A percentile compares a stretch with the other conserved stretches of the same genome.
Conservation (phyloP, 2,329 filamentous ascomycete species). For the Claviceps quebecensis region DNA sequence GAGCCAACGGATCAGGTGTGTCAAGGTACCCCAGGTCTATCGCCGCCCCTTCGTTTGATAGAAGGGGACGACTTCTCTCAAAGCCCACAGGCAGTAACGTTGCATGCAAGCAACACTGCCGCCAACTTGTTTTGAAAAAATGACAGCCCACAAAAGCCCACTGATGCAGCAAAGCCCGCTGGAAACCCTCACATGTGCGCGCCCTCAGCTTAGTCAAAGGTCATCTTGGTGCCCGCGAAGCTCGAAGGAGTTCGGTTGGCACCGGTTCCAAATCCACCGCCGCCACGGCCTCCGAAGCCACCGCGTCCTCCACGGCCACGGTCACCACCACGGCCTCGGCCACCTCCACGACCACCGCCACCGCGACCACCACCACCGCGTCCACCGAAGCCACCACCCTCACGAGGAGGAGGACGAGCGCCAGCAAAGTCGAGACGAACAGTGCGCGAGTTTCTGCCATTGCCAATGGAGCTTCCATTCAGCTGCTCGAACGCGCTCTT, state of each 20-base stretch:
- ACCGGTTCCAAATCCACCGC: conserved; percentile 38
- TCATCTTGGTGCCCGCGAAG: conserved; percentile 62
- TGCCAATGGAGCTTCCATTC: conserved; percentile 49
- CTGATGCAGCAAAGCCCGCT: conserved; percentile 26
- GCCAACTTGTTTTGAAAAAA: conserved; percentile 26
- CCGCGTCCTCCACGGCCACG: conserved; percentile 34
- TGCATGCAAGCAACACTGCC: conserved; percentile 13
- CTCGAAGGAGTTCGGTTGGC: conserved; percentile 28
- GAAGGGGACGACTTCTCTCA: conserved; percentile 35
- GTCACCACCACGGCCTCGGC: conserved; percentile 13
- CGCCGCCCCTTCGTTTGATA: conserved; percentile 27
- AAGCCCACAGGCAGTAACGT: conserved; percentile 30
- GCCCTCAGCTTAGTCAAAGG: conserved; percentile 36
- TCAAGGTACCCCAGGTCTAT: conserved; percentile 45
- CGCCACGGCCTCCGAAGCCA: conserved; percentile 27
- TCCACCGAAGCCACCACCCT: conserved; percentile 36
- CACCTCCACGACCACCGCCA: conserved; percentile 28
- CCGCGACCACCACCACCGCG: conserved; percentile 39
- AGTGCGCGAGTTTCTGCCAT: conserved; percentile 55
- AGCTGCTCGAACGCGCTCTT: conserved; percentile 57
- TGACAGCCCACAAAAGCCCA: conserved; percentile 41
- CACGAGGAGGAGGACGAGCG: conserved; percentile 48
- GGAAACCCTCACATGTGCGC: conserved; percentile 28
- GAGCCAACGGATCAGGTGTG: conserved; percentile 24
- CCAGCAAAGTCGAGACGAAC: conserved; percentile 74